These are phyloP conservation scores for Mucor circinelloides DNA, from an alignment of 371 early-diverging fungal genomes.

Conservation along the genomic window DNA sequence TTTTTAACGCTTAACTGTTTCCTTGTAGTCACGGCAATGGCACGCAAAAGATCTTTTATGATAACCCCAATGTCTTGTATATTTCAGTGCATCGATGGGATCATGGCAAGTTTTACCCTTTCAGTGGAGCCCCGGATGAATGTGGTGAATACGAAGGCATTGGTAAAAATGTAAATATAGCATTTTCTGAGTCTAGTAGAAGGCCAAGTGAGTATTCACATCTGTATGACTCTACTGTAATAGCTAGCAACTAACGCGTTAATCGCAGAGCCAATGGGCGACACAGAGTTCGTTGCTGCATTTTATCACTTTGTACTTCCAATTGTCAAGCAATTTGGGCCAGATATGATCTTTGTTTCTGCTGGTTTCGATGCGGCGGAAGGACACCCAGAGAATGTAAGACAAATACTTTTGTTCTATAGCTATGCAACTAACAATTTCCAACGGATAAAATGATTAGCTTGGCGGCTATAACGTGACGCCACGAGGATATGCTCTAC, in stretches of 20 bases:
- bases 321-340: conserved; percentile 61
- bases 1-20: not conserved
- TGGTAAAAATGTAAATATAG: conserved; percentile 66
- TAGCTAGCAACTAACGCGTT: not conserved
- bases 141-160: conserved; percentile 56
- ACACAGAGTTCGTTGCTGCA: conserved; percentile 68
- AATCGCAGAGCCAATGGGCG: conserved; percentile 61
- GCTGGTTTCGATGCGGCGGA: conserved; percentile 74
- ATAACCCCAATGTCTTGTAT: conserved; percentile 68
- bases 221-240: not conserved
- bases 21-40: conserved; percentile 64
- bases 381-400: conserved; percentile 66
- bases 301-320: conserved; percentile 66
- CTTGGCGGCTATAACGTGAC: conserved; percentile 65
- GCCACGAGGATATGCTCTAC: conserved; percentile 56
- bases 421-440: not conserved
- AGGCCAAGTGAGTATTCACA: conserved; percentile 47
- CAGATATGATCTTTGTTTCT: conserved; percentile 71
- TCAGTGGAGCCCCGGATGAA: conserved; percentile 59
- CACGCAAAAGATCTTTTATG: conserved; percentile 67
- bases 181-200: conserved; percentile 53
- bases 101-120: conserved; percentile 63
- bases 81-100: conserved; percentile 72
- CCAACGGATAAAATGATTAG: conserved; percentile 23
- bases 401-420: not conserved